A percentile compares a stretch with the other conserved stretches of the same genome.
Evolutionary conservation across 2,329 filamentous ascomycete species (phyloP).

Genomic region (Venturia aucupariae): DNA sequence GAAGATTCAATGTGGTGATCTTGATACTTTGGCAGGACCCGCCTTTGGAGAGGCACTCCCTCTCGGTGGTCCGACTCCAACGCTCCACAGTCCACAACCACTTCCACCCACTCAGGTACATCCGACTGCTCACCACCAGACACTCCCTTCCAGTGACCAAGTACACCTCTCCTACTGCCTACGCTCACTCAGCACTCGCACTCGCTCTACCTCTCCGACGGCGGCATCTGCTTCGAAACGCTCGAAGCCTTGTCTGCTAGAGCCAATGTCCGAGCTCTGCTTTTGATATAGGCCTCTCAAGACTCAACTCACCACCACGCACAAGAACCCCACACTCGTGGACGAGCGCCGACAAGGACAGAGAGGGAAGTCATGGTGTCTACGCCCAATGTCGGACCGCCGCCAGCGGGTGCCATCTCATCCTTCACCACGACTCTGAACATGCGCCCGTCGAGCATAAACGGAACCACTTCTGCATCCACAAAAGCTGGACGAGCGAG

Average conservation of each 20-base stretch:
- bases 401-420: neutral
- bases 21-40: neutral
- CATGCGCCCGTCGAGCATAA: constrained; percentile 11
- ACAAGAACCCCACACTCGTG: neutral
- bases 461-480: neutral
- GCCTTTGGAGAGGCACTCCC: neutral
- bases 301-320: neutral
- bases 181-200: neutral
- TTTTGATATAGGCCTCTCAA: constrained; percentile 5
- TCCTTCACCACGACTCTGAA: constrained; percentile 10
- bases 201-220: neutral
- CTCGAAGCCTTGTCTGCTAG: neutral
- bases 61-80: neutral
- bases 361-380: neutral
- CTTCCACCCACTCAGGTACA: neutral
- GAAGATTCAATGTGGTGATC: neutral
- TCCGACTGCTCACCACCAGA: neutral
- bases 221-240: constrained; percentile 1
- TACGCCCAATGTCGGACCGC: constrained; percentile 1
- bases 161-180: neutral
- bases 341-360: neutral
- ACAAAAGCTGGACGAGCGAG: neutral
- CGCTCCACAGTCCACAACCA: neutral
- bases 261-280: constrained; percentile 10
- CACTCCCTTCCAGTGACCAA: neutral